Percentiles rank a stretch among this genome's conserved stretches.
These are phyloP conservation scores for Cyberlindnera americana DNA, from an alignment of 805 yeast species.

Conservation along the genomic window DNA sequence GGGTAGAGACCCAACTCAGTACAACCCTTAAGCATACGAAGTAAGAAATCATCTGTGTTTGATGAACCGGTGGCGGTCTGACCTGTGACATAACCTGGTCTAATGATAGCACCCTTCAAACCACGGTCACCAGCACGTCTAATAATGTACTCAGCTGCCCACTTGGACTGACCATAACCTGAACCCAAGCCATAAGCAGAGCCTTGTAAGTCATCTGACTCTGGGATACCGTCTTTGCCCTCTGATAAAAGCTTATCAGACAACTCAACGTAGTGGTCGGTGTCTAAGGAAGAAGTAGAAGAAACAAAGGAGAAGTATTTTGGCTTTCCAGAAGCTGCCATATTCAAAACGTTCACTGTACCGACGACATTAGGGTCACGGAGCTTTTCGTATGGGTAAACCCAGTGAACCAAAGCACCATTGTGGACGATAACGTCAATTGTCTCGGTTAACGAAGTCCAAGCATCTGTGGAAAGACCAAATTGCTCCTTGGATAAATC, in stretches of 20 bases:
- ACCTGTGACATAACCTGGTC: conserved; percentile 97
- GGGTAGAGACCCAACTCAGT: conserved; percentile 85
- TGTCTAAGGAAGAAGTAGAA: conserved; percentile 90
- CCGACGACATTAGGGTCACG: conserved; percentile 92
- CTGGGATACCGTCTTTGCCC: conserved; percentile 73
- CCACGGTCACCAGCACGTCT: conserved; percentile 88
- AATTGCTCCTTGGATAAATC: conserved; percentile 71
- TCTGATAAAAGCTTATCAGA: conserved; percentile 65
- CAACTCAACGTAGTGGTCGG: conserved; percentile 70
- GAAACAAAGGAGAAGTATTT: conserved; percentile 90
- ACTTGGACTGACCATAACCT: conserved; percentile 97
- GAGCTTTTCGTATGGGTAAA: conserved; percentile 84
- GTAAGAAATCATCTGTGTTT: conserved; percentile 93
- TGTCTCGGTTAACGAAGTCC: conserved; percentile 52
- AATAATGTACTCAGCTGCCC: conserved; percentile 92
- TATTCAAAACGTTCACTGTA: conserved; percentile 75
- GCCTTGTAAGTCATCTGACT: conserved; percentile 79
- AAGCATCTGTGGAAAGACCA: conserved; percentile 57
- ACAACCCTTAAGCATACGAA: conserved; percentile 93
- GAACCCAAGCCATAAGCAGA: conserved; percentile 78
- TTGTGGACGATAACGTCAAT: conserved; percentile 89
- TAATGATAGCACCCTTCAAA: conserved; percentile 78
- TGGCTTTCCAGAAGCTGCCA: conserved; percentile 73
- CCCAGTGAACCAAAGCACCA: conserved; percentile 99
- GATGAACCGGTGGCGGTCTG: conserved; percentile 79